These are phyloP conservation scores for Fraxinus sp. DNA, from an alignment of 305 asterid species.

Conservation along the genomic window DNA sequence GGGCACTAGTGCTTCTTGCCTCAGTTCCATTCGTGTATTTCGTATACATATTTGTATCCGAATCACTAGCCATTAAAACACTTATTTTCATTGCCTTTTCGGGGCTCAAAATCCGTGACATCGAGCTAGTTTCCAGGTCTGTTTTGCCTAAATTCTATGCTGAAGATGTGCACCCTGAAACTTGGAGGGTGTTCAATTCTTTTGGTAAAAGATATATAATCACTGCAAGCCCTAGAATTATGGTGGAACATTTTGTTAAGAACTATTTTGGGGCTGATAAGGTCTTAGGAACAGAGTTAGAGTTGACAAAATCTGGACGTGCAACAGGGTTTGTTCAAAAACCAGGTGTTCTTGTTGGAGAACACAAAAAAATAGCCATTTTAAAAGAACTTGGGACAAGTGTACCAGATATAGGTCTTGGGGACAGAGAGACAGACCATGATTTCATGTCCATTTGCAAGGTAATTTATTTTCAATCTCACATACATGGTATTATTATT, in stretches of 20 bases:
- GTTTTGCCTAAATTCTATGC: conserved; percentile 78
- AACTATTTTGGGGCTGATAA: conserved; percentile 65
- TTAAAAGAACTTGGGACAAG: conserved; percentile 49
- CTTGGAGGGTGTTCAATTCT: conserved; percentile 77
- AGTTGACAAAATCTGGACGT: conserved; percentile 60
- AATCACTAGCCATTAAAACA: conserved; percentile 46
- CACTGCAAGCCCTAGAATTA: conserved; percentile 71
- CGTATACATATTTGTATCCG: conserved; percentile 55
- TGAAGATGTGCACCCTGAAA: conserved; percentile 68
- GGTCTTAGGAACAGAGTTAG: conserved; percentile 74
- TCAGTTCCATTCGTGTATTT: conserved; percentile 60
- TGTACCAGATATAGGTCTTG: conserved; percentile 81
- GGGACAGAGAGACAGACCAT: conserved; percentile 74
- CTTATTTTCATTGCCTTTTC: conserved; percentile 57
- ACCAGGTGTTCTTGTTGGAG: conserved; percentile 81
- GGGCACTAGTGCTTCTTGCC: conserved; percentile 54
- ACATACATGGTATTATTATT: not conserved
- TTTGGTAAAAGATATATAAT: conserved; percentile 64
- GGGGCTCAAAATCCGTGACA: conserved; percentile 65
- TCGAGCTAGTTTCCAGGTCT: conserved; percentile 73
- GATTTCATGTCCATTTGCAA: conserved; percentile 87
- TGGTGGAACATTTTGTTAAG: conserved; percentile 76
- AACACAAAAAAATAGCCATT: conserved; percentile 51
- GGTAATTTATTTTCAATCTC: conserved; percentile 38
- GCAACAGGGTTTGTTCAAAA: conserved; percentile 76